Base-by-base conservation (phyloP, 768 basidiomycete species). In the Tylopilus subfusipes region DNA sequence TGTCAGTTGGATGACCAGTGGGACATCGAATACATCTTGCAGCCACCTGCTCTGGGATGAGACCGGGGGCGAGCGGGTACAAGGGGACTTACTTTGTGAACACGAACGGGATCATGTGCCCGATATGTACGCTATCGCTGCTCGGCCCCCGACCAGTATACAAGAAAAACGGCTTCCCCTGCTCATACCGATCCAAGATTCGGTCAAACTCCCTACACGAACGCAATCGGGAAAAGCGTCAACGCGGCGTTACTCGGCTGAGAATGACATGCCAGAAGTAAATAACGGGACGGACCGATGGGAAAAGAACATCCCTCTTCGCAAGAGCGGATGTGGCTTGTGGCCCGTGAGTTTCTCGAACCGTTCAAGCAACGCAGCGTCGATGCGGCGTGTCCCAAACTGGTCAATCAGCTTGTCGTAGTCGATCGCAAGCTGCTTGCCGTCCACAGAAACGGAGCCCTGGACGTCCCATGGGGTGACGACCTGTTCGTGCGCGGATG, bases 391-490 rank as follows among this genome's bases (percentile, higher is more conserved):
- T 12, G 97, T 98, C 43, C 97, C 97, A 65, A 99, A 99, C 69
- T 97, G 90, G 64, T 82, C 82, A 52, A 98, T 77, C 57, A 98
- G 81, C 76, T 97, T 98, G 74, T 96, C 90, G 64, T 99, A 99
- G 74, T 99, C 91, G 72, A 98, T 98, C 48, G 83, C 93, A 52
- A 85, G 85, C 74, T 97, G 87, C 65, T 89, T 87, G 52, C 97
- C 97, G 63, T 97, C 93, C 21, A 75, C 80, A 6, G 90, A 82
- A 11, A 97, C 87, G 27, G 84, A 86, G 48, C 96, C 97, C 62
- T 96, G 88, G 8, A 98, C 97, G 61, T 98, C 93, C 91, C 97
- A 99, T 16, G 97, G 97, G 0, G 97, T 98, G 42, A 99, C 86
- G 50, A 93, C 78, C 70, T 98, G 95, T 18, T 79, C 84, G 49